Conservation (phyloP, 2,329 filamentous ascomycete species). For the Phaeosphaeria sp. region DNA sequence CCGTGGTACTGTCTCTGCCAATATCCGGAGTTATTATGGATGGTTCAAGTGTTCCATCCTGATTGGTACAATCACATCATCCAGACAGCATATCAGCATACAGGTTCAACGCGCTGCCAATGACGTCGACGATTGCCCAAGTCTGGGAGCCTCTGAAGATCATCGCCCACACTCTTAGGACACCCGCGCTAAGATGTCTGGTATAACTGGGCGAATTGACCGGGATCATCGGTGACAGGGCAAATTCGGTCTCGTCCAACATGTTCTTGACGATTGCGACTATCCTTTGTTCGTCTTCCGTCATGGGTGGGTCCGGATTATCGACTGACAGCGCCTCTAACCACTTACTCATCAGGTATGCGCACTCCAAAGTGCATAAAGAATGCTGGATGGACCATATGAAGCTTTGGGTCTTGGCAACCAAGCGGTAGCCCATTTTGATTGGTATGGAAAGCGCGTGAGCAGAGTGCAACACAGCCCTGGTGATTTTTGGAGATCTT, state of each 20-base stretch:
- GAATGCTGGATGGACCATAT: conserved; percentile 52
- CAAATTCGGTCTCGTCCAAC: conserved; percentile 51
- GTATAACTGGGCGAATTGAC: conserved; percentile 42
- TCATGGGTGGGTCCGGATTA: conserved; percentile 42
- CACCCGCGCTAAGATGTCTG: conserved; percentile 49
- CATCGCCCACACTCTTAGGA: conserved; percentile 52
- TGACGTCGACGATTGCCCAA: conserved; percentile 54
- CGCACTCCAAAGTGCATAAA: conserved; percentile 49
- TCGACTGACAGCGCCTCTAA: conserved; percentile 44
- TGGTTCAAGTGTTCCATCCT: too few relatives aligned
- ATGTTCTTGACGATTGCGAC: conserved; percentile 49
- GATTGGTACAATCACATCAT: conserved; percentile 30
- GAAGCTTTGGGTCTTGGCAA: conserved; percentile 49
- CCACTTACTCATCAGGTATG: conserved; percentile 51
- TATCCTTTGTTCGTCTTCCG: conserved; percentile 50
- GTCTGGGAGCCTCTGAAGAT: conserved; percentile 52
- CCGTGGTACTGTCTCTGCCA: too few relatives aligned
- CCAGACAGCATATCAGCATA: conserved; percentile 50
- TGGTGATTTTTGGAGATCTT: conserved; percentile 65
- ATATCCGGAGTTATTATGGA: too few relatives aligned
- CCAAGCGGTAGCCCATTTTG: conserved; percentile 56
- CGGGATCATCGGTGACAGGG: conserved; percentile 33
- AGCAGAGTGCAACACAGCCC: conserved; percentile 71
- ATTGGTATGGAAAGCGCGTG: conserved; percentile 73
- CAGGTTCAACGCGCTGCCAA: conserved; percentile 50